phyloP scores from a whole-genome alignment of 2,329 filamentous ascomycete species.

The Alternaria incomplexa region DNA sequence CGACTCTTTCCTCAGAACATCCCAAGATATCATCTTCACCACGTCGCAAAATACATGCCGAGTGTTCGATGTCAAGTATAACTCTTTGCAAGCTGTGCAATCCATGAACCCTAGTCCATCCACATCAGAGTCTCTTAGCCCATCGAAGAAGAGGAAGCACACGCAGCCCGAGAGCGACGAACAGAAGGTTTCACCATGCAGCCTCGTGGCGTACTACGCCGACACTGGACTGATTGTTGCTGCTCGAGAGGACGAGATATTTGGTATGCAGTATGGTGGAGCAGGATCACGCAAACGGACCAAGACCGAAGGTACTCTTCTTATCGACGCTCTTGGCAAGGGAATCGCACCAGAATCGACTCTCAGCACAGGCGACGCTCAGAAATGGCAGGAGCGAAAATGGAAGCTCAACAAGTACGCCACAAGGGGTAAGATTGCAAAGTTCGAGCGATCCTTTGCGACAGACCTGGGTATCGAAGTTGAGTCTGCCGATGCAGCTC shows the following conservation, averaged over 20 bases:
- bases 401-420: constrained; percentile 47
- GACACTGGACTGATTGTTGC: constrained; percentile 71
- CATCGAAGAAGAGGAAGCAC: constrained; percentile 45
- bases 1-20: constrained; percentile 70
- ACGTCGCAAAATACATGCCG: constrained; percentile 62
- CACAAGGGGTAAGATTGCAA: constrained; percentile 43
- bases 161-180: constrained; percentile 45
- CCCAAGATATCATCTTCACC: constrained; percentile 69
- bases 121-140: constrained; percentile 37
- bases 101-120: constrained; percentile 32
- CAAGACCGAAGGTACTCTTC: constrained; percentile 58
- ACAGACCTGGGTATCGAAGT: constrained; percentile 46
- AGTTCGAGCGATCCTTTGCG: constrained; percentile 52
- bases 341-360: constrained; percentile 51
- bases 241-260: constrained; percentile 66
- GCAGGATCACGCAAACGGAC: constrained; percentile 43
- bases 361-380: constrained; percentile 13
- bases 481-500: constrained; percentile 22
- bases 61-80: constrained; percentile 71
- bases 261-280: constrained; percentile 65
- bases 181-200: constrained; percentile 50
- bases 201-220: constrained; percentile 60
- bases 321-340: constrained; percentile 77
- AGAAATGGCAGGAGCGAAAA: constrained; percentile 38
- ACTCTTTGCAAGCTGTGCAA: constrained; percentile 55